A percentile compares a stretch with the other conserved stretches of the same genome.
Evolutionary conservation across 345 rosid species (phyloP).

Genomic region (Salix viminalis): DNA sequence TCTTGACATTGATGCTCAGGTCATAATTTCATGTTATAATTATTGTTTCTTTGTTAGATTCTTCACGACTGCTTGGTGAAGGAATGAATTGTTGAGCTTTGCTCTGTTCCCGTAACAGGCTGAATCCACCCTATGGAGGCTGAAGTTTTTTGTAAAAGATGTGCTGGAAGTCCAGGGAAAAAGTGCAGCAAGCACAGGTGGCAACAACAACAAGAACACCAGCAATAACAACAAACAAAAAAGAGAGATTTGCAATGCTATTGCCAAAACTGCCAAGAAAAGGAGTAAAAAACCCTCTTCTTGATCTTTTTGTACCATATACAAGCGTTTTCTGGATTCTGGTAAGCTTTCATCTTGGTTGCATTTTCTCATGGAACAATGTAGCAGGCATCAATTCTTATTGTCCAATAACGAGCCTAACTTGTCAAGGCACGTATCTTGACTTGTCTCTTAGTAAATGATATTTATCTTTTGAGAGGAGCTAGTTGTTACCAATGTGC

Average conservation of each 20-base stretch:
- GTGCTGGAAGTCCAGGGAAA: conserved; percentile 55
- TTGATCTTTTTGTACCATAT: conserved; percentile 14
- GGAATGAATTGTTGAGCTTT: neutral
- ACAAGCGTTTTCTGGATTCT: neutral
- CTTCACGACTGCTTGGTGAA: neutral
- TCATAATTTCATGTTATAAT: conserved; percentile 9
- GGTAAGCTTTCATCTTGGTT: neutral
- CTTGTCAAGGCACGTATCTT: neutral
- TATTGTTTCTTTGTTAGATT: neutral
- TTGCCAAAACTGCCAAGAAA: conserved; percentile 44
- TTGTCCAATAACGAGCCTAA: neutral
- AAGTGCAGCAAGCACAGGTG: conserved; percentile 38
- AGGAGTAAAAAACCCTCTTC: conserved; percentile 42
- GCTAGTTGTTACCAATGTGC: neutral
- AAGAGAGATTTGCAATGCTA: conserved; percentile 46
- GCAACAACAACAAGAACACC: conserved; percentile 32
- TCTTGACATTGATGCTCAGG: conserved; percentile 85
- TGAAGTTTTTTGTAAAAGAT: conserved; percentile 74
- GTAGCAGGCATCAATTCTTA: neutral
- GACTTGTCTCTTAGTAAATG: neutral
- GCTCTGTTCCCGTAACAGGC: conserved; percentile 33
- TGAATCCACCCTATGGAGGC: conserved; percentile 89
- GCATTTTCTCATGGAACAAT: neutral
- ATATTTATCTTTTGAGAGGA: neutral
- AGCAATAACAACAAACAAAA: conserved; percentile 32